Conservation (phyloP, 2,329 filamentous ascomycete genomes). For the Coniochaeta hoffmannii region DNA sequence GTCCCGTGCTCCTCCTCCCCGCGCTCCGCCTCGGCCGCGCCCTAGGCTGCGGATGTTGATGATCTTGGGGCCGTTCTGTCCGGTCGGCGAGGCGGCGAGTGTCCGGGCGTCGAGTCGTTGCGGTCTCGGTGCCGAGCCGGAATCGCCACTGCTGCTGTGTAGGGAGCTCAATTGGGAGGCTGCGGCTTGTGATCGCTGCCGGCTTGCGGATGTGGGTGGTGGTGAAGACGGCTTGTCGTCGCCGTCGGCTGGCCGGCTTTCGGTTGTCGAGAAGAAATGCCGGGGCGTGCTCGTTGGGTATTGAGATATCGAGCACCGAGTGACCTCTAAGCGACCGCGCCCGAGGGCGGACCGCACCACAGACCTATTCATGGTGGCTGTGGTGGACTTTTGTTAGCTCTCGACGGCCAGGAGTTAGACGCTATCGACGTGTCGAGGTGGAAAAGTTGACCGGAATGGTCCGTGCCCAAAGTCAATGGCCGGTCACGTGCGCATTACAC, state of each 20-base stretch:
- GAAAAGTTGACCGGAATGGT: not conserved
- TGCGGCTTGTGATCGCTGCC: slow-evolving; percentile 14
- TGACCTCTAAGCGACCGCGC: slow-evolving; percentile 5
- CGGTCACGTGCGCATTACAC: not conserved
- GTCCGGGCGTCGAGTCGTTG: slow-evolving; percentile 7
- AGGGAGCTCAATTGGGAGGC: slow-evolving; percentile 16
- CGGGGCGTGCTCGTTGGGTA: slow-evolving; percentile 1
- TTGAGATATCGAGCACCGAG: not conserved
- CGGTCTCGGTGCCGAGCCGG: not conserved
- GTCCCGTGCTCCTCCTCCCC: not conserved
- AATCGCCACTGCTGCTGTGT: not conserved
- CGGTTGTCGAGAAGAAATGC: slow-evolving; percentile 4
- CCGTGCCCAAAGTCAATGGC: not conserved
- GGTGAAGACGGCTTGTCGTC: slow-evolving; percentile 7
- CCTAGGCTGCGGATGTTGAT: slow-evolving; percentile 21
- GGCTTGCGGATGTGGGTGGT: slow-evolving; percentile 6
- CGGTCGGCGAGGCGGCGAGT: not conserved
- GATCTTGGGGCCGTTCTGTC: slow-evolving; percentile 10
- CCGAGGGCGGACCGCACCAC: slow-evolving; percentile 13
- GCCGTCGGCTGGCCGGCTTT: slow-evolving; percentile 1
- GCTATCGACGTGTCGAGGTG: not conserved
- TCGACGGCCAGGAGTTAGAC: not conserved
- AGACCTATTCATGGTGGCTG: slow-evolving; percentile 13
- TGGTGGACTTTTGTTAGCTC: not conserved
- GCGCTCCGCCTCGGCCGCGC: slow-evolving; percentile 3